Evolutionary conservation across 2,329 filamentous ascomycete species (phyloP).

Genomic region (Diaporthe citriasiana): DNA sequence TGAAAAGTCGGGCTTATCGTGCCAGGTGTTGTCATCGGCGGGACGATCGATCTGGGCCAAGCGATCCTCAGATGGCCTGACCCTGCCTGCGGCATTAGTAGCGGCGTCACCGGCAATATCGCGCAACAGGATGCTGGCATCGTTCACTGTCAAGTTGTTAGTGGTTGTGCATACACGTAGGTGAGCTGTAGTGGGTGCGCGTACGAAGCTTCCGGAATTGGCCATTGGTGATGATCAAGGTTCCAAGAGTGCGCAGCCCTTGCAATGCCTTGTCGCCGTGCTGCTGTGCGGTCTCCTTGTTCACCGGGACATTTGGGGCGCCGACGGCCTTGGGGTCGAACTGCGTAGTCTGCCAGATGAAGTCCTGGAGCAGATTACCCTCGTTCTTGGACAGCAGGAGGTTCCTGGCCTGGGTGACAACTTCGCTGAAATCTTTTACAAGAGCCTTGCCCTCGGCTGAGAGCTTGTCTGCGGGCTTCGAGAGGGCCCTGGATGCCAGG

Average conservation of each 20-base stretch:
- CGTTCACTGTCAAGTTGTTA: slow-evolving; percentile 68
- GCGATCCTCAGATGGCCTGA: slow-evolving; percentile 84
- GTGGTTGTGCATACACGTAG: not conserved
- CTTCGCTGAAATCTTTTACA: slow-evolving; percentile 81
- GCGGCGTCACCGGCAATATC: slow-evolving; percentile 95
- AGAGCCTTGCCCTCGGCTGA: slow-evolving; percentile 87
- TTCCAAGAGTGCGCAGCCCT: slow-evolving; percentile 89
- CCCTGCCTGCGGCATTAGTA: slow-evolving; percentile 78
- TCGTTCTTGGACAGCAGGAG: slow-evolving; percentile 94
- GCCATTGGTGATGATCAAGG: slow-evolving; percentile 92
- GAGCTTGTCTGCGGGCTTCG: slow-evolving; percentile 80
- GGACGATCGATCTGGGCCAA: slow-evolving; percentile 84
- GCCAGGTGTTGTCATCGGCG: slow-evolving; percentile 93
- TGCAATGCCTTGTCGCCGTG: slow-evolving; percentile 88
- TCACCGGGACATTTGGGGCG: slow-evolving; percentile 75
- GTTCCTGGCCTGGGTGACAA: slow-evolving; percentile 87
- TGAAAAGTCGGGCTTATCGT: slow-evolving; percentile 84
- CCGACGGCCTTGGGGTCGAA: slow-evolving; percentile 75
- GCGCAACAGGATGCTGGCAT: slow-evolving; percentile 84
- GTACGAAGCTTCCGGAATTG: slow-evolving; percentile 92
- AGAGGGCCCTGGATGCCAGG: slow-evolving; percentile 78
- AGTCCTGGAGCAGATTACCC: slow-evolving; percentile 94
- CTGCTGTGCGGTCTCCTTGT: slow-evolving; percentile 83
- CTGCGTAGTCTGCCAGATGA: slow-evolving; percentile 92
- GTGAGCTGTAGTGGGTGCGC: slow-evolving; percentile 52